phyloP scores from a whole-genome alignment of 2,329 filamentous ascomycete genomes.

The Fusarium sp. region DNA sequence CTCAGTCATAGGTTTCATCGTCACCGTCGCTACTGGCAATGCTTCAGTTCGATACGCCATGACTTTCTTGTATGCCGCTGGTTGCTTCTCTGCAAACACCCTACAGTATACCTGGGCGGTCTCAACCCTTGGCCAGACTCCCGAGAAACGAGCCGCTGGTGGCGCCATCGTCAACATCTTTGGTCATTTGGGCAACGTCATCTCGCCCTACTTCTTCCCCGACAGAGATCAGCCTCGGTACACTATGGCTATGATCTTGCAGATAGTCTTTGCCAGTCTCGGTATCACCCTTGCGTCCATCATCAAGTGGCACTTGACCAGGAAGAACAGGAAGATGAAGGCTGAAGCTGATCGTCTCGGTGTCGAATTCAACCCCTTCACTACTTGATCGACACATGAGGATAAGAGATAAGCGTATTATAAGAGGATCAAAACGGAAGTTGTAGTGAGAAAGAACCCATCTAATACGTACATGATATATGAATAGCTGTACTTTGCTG shows the following conservation, averaged over 20 bases:
- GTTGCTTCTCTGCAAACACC: conserved; percentile 44
- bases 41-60: conserved; percentile 33
- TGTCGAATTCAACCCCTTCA: conserved; percentile 26
- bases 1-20: conserved; percentile 65
- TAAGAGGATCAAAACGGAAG: no score
- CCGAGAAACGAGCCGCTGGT: conserved; percentile 50
- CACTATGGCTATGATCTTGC: conserved; percentile 41
- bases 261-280: conserved; percentile 24
- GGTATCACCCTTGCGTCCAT: conserved; percentile 9
- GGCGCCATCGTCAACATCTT: conserved; percentile 50
- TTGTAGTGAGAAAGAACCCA: no score
- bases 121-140: conserved; percentile 46
- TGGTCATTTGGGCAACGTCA: conserved; percentile 51
- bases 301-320: conserved; percentile 26
- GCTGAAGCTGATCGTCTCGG: conserved; percentile 23
- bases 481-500: background rate
- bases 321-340: conserved; percentile 32
- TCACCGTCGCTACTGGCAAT: conserved; percentile 64
- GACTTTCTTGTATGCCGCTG: conserved; percentile 35
- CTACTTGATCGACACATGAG: background rate
- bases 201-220: conserved; percentile 52
- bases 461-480: background rate
- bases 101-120: conserved; percentile 50
- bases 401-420: no score
- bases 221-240: conserved; percentile 43